Percentiles rank a stretch among this genome's conserved stretches.
Conservation (phyloP, 176 grass and related monocot species). For the Carex pumila region DNA sequence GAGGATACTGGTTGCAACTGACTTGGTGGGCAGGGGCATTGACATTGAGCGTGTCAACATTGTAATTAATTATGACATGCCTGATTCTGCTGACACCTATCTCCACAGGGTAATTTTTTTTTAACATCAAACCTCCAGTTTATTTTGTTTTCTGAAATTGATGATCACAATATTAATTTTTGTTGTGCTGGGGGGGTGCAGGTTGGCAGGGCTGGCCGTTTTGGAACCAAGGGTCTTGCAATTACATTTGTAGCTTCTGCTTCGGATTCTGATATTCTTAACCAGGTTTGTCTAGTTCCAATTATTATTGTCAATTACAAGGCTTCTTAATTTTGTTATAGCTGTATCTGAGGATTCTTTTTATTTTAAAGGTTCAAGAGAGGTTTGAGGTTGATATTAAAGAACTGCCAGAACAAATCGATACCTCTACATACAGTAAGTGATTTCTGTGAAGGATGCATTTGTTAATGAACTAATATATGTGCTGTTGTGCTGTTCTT, state of each 20-base stretch:
- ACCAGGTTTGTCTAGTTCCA: conserved; percentile 40
- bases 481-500: not conserved
- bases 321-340: not conserved
- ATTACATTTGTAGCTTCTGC: conserved; percentile 97
- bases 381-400: conserved; percentile 99
- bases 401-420: conserved; percentile 93
- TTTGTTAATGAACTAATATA: not conserved
- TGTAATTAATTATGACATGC: conserved; percentile 98
- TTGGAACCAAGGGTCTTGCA: conserved; percentile 96
- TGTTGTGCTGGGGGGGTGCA: not conserved
- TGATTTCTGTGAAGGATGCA: not conserved
- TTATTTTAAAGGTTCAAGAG: conserved; percentile 68
- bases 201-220: conserved; percentile 87
- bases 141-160: not conserved
- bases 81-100: conserved; percentile 92
- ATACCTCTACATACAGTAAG: conserved; percentile 99
- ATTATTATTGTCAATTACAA: not conserved
- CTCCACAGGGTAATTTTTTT: conserved; percentile 65
- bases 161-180: not conserved
- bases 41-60: conserved; percentile 99
- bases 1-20: conserved; percentile 91
- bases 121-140: not conserved
- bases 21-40: conserved; percentile 95
- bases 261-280: conserved; percentile 88
- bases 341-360: not conserved